Evolutionary conservation across 2,329 filamentous ascomycete genomes (phyloP), one percentile per base, ranked within the genome.

Genomic region (Pyricularia pennisetigena): DNA sequence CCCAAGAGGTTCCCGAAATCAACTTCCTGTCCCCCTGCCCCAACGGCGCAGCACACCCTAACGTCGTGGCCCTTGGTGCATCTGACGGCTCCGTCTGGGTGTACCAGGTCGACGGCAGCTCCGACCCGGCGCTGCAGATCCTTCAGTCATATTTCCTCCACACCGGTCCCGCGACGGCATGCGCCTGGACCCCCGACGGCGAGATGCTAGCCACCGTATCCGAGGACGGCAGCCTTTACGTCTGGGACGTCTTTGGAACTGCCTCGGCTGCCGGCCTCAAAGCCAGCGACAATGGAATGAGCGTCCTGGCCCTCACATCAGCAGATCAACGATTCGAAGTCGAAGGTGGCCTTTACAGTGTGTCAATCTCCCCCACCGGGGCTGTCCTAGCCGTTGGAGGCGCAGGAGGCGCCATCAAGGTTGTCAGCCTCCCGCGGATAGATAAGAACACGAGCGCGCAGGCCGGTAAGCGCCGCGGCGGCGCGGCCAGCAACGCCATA

Each of bases 51-150:
- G 80, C 83, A 6, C 87, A 92, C 76, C 86, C 90, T 70, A 96
- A 97, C 79, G 88, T 92, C 9, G 76, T 99, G 70, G 95, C 95
- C 0, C 81, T 99, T 8, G 95, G 95, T 69, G 93, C 93, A 41
- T 91, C 86, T 49, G 94, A 99, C 76, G 95, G 95, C 68, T 94
- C 90, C 67, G 93, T 97, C 61, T 99, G 95, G 95, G 90, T 99
- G 10, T 97, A 97, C 81, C 89, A 88, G n/a, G 85, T 98, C 74
- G 90, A 94, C 77, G 81, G 86, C 32, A 82, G 82, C 68, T 62
- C 78, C 41, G 79, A 79, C 66, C 82, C 81, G 74, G 79, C 91
- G 8, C 83, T 98, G 67, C 88, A 90, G 73, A 95, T 98, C 75
- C 85, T 96, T 5, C 92, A 97, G 81, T 90, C 90, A 29, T 97